A percentile compares a stretch with the other conserved stretches of the same genome.
These are phyloP conservation scores for Paulownia fortunei DNA, from an alignment of 257 asterid genomes.

Conservation along the genomic window DNA sequence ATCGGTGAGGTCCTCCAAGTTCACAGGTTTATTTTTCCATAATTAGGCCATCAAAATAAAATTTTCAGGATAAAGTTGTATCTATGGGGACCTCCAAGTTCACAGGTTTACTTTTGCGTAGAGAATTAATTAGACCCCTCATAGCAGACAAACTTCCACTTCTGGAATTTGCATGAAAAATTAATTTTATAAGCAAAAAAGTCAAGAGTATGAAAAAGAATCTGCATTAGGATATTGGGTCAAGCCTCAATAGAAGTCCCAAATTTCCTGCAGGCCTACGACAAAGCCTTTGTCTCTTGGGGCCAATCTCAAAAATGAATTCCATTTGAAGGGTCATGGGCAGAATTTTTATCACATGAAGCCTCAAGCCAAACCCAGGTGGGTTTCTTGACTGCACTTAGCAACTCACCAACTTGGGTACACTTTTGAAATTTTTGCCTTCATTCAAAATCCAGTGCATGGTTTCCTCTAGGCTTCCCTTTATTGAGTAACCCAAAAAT, in stretches of 20 bases:
- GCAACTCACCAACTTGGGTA: neutral
- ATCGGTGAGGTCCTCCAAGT: too few relatives aligned
- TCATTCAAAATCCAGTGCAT: neutral
- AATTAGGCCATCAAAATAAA: too few relatives aligned
- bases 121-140: neutral
- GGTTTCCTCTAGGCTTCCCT: neutral
- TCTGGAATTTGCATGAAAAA: neutral
- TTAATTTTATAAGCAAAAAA: neutral
- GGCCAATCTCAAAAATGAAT: neutral
- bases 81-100: neutral
- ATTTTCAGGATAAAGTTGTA: too few relatives aligned
- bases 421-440: neutral
- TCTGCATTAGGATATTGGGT: neutral
- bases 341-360: neutral
- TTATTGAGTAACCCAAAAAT: neutral
- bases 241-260: neutral
- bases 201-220: neutral
- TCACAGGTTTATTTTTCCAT: too few relatives aligned
- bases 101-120: neutral
- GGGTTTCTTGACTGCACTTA: neutral
- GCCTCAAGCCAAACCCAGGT: neutral
- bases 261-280: neutral
- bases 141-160: too few relatives aligned
- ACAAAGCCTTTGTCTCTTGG: neutral
- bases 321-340: neutral